phyloP scores from a whole-genome alignment of 148 eudicot genomes.

The Heliamphora exappendiculata region DNA sequence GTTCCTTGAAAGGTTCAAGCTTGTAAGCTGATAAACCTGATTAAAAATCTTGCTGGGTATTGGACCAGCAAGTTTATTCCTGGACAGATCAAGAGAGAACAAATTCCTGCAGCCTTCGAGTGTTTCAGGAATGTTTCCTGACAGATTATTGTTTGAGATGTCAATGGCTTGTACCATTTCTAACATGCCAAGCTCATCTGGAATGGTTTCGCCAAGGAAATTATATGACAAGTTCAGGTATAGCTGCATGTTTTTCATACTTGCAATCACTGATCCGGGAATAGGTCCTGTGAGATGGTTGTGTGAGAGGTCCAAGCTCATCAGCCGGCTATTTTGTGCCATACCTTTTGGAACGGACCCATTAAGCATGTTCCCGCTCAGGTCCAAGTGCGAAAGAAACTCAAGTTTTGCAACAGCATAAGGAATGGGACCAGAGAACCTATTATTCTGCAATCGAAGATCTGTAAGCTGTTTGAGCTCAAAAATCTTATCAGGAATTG shows the following conservation, averaged over 20 bases:
- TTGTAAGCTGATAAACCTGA: constrained; percentile 29
- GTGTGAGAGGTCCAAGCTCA: constrained; percentile 56
- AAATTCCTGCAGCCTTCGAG: constrained; percentile 62
- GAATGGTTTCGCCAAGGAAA: constrained; percentile 41
- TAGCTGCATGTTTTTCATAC: constrained; percentile 51
- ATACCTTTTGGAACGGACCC: constrained; percentile 51
- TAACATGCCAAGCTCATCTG: constrained; percentile 55
- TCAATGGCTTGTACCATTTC: constrained; percentile 80
- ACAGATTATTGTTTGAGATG: constrained; percentile 62
- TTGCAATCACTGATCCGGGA: constrained; percentile 41
- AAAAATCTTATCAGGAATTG: constrained; percentile 51
- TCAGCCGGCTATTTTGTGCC: constrained; percentile 35
- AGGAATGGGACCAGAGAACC: constrained; percentile 43
- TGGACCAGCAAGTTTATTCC: constrained; percentile 48
- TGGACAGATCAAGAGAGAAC: constrained; percentile 56
- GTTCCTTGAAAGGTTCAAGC: constrained; percentile 62
- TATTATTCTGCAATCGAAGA: constrained; percentile 47
- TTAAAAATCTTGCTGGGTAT: constrained; percentile 31
- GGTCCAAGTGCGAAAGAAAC: constrained; percentile 50
- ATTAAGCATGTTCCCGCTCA: constrained; percentile 61
- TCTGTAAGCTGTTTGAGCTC: constrained; percentile 39
- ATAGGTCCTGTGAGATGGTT: constrained; percentile 57
- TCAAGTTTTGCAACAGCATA: constrained; percentile 44
- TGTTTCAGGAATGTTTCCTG: constrained; percentile 54
- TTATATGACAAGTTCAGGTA: constrained; percentile 64